Base-by-base conservation (phyloP, 140 eudicot species). In the Bidens hawaiensis region DNA sequence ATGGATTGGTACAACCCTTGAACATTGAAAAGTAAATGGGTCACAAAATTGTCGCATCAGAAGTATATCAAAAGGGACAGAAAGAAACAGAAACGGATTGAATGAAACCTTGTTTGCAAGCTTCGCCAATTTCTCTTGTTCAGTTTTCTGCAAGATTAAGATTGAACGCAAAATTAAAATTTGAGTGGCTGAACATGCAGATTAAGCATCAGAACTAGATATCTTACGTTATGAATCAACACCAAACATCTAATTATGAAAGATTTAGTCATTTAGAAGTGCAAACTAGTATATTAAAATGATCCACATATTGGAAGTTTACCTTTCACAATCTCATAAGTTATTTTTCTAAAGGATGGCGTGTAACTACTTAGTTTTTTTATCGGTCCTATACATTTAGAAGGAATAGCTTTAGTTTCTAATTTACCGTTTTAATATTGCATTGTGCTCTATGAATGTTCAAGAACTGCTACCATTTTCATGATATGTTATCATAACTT, bases 81-180 rank as follows among this genome's bases (percentile, higher is more conserved):
- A 41, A 33, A 28, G 13, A 9, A 11, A 54, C 30, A 67, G 31
- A 41, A 45, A 51, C 6, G 6, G 13, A 4, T 31, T 13, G 60
- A 64, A 15, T 42, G n/a, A 46, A 62, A 90, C 97, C 97, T 90
- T 69, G 46, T 88, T 94, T 43, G 97, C 97, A 56, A 83, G 87
- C 75, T 87, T 90, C 76, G 83, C 88, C 79, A 90, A 56, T 83
- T 84, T 90, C 80, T 87, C 97, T 62, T 73, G 75, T 79, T 90
- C 97, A 64, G 60, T 65, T 87, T 87, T 90, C 97, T 90, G 88
- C 81, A 75, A 26, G 4, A 46, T 47, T 16, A 67, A 15, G 27
- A 15, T 43, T 65, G 15, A 33, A 22, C 21, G 12, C 34, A 27
- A 43, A 12, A 30, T 31, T 26, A 53, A 24, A 52, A 25, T 10